A percentile compares a stretch with the other conserved stretches of the same genome.
Conservation (phyloP, 1,139 yeast genomes). For the Nakaseomyces uthaithaninus region DNA sequence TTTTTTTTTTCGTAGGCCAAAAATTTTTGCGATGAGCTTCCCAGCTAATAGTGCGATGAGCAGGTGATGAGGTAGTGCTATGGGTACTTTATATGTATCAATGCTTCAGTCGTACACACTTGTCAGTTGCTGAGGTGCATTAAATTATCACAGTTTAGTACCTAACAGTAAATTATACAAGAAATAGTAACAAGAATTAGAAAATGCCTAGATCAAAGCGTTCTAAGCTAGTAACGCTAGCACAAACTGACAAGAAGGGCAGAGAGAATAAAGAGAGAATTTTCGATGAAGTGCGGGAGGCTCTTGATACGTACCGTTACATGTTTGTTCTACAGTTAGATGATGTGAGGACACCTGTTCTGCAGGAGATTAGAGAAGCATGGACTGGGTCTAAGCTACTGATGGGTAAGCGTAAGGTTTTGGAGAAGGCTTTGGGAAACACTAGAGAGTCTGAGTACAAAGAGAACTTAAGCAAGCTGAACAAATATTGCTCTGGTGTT, state of each 20-base stretch:
- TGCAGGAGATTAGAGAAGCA: slow-evolving; percentile 84
- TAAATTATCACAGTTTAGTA: too few species aligned
- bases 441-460: slow-evolving; percentile 83
- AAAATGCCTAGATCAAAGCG: slow-evolving; percentile 93
- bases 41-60: not conserved
- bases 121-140: too few species aligned
- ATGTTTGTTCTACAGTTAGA: slow-evolving; percentile 82
- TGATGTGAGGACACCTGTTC: slow-evolving; percentile 91
- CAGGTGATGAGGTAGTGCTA: not conserved
- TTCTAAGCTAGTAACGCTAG: slow-evolving; percentile 87
- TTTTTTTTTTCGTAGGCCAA: not conserved
- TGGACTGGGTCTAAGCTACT: slow-evolving; percentile 87
- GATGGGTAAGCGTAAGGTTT: slow-evolving; percentile 86
- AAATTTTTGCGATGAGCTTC: slow-evolving; percentile 4
- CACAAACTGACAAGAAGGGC: slow-evolving; percentile 94
- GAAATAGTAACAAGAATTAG: not conserved
- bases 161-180: too few species aligned
- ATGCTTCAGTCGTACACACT: too few species aligned
- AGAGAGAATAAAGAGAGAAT: slow-evolving; percentile 84
- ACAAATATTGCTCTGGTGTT: slow-evolving; percentile 57
- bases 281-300: slow-evolving; percentile 80
- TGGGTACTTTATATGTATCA: too few species aligned
- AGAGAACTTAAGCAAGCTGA: slow-evolving; percentile 66
- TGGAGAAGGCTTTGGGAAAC: slow-evolving; percentile 87
- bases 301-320: slow-evolving; percentile 67